Evolutionary conservation across 2,329 filamentous ascomycete species (phyloP), one percentile per base, ranked within the genome.

Genomic region (Fusarium cicatricum): DNA sequence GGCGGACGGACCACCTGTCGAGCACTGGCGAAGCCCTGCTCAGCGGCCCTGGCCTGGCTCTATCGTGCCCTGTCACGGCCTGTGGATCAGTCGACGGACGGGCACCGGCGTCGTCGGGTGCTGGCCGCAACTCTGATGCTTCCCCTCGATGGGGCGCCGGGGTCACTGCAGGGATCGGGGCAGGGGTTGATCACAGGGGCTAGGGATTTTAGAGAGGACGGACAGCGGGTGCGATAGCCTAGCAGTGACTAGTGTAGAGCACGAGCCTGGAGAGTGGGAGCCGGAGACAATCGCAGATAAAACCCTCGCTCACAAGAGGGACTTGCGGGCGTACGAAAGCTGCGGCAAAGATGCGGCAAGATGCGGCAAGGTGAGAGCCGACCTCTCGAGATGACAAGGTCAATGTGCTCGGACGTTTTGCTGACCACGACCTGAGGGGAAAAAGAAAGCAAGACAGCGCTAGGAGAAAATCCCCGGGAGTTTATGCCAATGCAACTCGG

Each of bases 171-270:
- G 54, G 59, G 60, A 52, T 62, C 36, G 21, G n/a, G 26, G n/a
- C 59, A 56, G 43, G 60, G 60, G 42, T 46, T 46, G 44, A 11
- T 40, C 11, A 34, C 32, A 50, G 19, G 33, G 50, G 51, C 48
- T 59, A 56, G 53, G 42, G 56, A 55, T 55, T 48, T 52, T 54
- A 63, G 59, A 46, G 54, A 49, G 38, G 36, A 53, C 34, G 42
- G 57, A 37, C 60, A 62, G 60, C 57, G 57, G 65, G 57, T 66
- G 60, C 34, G 53, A 52, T 47, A 47, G 17, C 23, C 41, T 67
- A 62, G 64, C 64, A 46, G 50, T 41, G 49, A n/a, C n/a, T n/a
- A n/a, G n/a, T n/a, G 47, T 40, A 36, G 41, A 43, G 40, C 47
- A 50, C 19, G 11, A 43, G 51, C 40, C 42, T 19, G 32, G 33